These are phyloP conservation scores for Fomitopsis serialis DNA, from an alignment of 768 basidiomycete genomes.

Conservation along the genomic window DNA sequence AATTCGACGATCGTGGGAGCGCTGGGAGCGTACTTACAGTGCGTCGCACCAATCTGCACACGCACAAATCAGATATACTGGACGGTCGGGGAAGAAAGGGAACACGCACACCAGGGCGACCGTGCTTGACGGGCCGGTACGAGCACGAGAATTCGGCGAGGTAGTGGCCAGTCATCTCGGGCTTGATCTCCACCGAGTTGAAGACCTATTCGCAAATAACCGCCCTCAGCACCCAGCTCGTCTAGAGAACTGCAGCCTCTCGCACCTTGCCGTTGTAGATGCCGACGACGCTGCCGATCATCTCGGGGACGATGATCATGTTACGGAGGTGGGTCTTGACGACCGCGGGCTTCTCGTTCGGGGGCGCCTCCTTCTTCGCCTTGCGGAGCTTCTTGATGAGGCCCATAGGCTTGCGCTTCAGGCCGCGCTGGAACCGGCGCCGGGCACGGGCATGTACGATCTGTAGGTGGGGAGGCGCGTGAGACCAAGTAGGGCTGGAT, in stretches of 20 bases:
- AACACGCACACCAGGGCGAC: conserved; percentile 91
- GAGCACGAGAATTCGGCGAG: conserved; percentile 96
- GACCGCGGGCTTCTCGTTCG: conserved; percentile 97
- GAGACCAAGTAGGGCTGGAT: not conserved
- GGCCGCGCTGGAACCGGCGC: conserved; percentile 96
- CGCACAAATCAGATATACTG: not conserved
- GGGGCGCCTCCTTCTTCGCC: conserved; percentile 98
- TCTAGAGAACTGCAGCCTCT: not conserved
- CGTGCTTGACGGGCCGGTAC: conserved; percentile 98
- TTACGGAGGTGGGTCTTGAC: conserved; percentile 99
- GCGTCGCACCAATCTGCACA: conserved; percentile 79
- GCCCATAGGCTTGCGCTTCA: conserved; percentile 97
- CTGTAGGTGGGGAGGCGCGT: conserved; percentile 31
- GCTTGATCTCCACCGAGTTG: conserved; percentile 98
- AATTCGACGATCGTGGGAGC: not conserved
- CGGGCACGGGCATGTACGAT: conserved; percentile 98
- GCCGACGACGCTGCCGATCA: conserved; percentile 97
- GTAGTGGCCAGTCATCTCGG: conserved; percentile 99
- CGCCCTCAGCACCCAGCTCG: not conserved
- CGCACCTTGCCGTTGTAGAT: conserved; percentile 96
- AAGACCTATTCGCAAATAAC: conserved; percentile 52
- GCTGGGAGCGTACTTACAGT: conserved; percentile 48
- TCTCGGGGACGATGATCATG: conserved; percentile 99
- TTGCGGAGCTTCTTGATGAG: conserved; percentile 99
- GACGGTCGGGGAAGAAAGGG: not conserved